Base-by-base conservation (phyloP, 1,284 basidiomycete genomes). In the Apiotrichum siamense region DNA sequence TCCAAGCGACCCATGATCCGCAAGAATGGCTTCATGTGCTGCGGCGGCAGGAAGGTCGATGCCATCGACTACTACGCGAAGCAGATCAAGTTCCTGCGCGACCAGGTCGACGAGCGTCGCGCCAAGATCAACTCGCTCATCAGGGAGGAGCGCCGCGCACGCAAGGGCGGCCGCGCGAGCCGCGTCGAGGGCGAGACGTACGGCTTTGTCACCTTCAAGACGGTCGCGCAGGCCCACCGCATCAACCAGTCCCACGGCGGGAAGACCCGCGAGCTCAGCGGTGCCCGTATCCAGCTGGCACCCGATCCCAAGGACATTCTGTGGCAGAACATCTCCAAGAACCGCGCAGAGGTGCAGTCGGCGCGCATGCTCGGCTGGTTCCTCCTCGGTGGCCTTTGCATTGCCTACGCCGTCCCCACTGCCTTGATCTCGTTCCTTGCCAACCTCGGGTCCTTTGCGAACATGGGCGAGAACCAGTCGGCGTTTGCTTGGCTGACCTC, bases 161-260 rank as follows among this genome's bases (percentile, higher is more conserved):
- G 65, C 42, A 70, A 72, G 51, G 58, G 61, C 23, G 63, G 65
- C 31, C 47, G 56, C 25, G 50, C 47, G 11, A 53, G 55, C 23
- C 58, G 66, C 6, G 48, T 69, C 35, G 61, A 72, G 69, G 80
- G 89, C 2, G 89, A 94, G 74, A 88, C 83, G 67, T 94, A 92
- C 70, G 92, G 89, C 15, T 94, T 94, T 69, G 89, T 91, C 3
- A 91, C 88, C 21, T 87, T 96, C 83, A 90, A 88, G 45, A 85
- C 90, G 0, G 87, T 96, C 11, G 85, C 88, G 0, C 93, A 91
- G 63, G 90, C 92, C 0, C 74, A 75, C 57, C 65, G 73, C 7
- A 75, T 76, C 46, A 72, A 73, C 24, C 58, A 68, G 9, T 47
- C 63, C 11, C 73, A 76, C 50, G 57, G 58, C 6, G 74, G 74